These are phyloP conservation scores for Brassica hybrid DNA, from an alignment of 441 rosid genomes.

Conservation along the genomic window DNA sequence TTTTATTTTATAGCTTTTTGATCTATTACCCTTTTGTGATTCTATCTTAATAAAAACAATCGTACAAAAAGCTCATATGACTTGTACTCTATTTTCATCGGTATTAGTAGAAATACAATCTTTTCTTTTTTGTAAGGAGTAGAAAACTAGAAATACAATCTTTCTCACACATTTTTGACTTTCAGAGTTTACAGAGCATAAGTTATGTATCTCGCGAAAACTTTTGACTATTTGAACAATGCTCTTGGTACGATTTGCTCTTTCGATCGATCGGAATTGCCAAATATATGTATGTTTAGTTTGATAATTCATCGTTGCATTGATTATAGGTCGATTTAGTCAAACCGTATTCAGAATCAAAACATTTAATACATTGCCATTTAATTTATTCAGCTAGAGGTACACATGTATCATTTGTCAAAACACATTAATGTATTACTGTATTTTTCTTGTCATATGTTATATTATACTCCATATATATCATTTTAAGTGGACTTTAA, in stretches of 20 bases:
- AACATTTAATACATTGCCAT: constrained; percentile 16
- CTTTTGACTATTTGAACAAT: constrained; percentile 33
- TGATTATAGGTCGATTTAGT: constrained; percentile 26
- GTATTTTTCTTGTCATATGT: too few relatives aligned
- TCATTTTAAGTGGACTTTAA: too few relatives aligned
- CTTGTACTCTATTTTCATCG: too few relatives aligned
- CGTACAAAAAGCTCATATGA: too few relatives aligned
- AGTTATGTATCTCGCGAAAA: neutral
- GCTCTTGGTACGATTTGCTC: neutral
- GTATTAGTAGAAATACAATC: too few relatives aligned
- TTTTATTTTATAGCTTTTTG: too few relatives aligned
- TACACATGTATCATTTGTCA: constrained; percentile 6
- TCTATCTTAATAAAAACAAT: too few relatives aligned
- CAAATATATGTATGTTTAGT: neutral
- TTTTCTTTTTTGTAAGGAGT: too few relatives aligned
- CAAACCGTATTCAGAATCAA: constrained; percentile 28
- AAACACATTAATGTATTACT: neutral
- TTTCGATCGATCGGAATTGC: too few relatives aligned
- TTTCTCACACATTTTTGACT: constrained; percentile 22
- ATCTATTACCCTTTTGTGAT: too few relatives aligned
- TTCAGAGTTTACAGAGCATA: constrained; percentile 9
- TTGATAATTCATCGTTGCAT: constrained; percentile 27
- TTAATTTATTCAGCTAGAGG: neutral
- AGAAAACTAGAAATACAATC: neutral
- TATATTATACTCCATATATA: too few relatives aligned